A percentile compares a stretch with the other conserved stretches of the same genome.
These are phyloP conservation scores for Phoma herbarum DNA, from an alignment of 2,329 filamentous ascomycete species.

Conservation along the genomic window DNA sequence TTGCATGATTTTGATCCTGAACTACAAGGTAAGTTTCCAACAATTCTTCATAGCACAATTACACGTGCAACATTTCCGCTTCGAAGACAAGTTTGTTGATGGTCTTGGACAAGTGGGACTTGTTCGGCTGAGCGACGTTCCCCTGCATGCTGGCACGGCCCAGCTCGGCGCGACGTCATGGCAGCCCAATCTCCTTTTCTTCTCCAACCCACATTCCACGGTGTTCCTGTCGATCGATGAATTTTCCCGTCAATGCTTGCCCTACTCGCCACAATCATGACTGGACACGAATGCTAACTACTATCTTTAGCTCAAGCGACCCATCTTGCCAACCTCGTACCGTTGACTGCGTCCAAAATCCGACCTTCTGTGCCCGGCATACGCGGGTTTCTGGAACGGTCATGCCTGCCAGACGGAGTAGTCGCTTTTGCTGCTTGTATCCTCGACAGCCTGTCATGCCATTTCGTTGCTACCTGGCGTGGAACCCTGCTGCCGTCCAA, in stretches of 20 bases:
- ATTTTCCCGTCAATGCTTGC: conserved; percentile 21
- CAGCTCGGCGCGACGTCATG: conserved; percentile 22
- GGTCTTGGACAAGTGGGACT: conserved; percentile 23
- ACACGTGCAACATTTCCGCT: conserved; percentile 28
- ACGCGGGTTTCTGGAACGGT: conserved; percentile 41
- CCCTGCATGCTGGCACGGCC: conserved; percentile 27
- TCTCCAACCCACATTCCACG: conserved; percentile 18
- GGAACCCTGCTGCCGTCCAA: conserved; percentile 33
- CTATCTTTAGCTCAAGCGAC: conserved; percentile 46
- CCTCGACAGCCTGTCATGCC: conserved; percentile 46
- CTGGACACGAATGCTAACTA: conserved; percentile 28
- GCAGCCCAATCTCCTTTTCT: conserved; percentile 22
- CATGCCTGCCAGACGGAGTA: conserved; percentile 45
- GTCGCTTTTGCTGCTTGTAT: conserved; percentile 52
- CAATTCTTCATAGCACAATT: conserved; percentile 14
- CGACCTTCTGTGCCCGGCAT: conserved; percentile 40
- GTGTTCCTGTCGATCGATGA: conserved; percentile 35
- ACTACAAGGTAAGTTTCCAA: conserved; percentile 43
- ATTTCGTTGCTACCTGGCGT: conserved; percentile 46
- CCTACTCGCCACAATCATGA: conserved; percentile 19
- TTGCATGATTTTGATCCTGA: conserved; percentile 28
- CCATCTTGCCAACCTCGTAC: conserved; percentile 50
- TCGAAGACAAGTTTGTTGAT: conserved; percentile 28
- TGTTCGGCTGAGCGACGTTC: conserved; percentile 27
- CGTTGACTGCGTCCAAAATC: conserved; percentile 42